phyloP scores from a whole-genome alignment of 768 basidiomycete genomes.

The Megacollybia marginata region DNA sequence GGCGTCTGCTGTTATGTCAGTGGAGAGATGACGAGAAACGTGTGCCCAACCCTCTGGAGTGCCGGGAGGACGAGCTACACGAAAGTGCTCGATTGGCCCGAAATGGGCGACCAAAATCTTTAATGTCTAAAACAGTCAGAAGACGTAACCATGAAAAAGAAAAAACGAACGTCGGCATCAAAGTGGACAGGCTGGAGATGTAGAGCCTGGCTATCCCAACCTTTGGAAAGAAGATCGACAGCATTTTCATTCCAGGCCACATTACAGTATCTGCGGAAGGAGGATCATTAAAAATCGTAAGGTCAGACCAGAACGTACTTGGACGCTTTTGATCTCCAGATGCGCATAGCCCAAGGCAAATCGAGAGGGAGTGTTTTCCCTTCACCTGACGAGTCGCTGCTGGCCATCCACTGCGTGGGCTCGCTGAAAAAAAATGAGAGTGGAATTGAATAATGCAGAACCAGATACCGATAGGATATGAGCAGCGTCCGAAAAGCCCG shows the following conservation, averaged over 20 bases:
- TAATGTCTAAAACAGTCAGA: constrained; percentile 33
- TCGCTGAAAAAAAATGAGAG: neutral
- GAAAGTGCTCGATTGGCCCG: constrained; percentile 57
- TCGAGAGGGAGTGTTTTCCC: constrained; percentile 27
- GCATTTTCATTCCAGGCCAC: constrained; percentile 22
- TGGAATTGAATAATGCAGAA: neutral
- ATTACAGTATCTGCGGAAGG: constrained; percentile 12
- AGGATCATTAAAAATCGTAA: neutral
- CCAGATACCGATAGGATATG: constrained; percentile 62
- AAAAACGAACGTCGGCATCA: constrained; percentile 43
- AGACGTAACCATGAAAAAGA: neutral
- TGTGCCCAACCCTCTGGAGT: neutral
- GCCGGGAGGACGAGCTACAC: neutral
- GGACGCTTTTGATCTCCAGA: constrained; percentile 43
- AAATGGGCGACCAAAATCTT: constrained; percentile 48
- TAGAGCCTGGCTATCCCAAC: constrained; percentile 23
- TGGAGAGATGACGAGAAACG: neutral
- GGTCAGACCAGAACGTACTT: constrained; percentile 32
- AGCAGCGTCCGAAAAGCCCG: constrained; percentile 68
- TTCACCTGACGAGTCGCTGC: too few relatives aligned
- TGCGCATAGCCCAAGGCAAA: constrained; percentile 53
- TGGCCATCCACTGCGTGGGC: too few relatives aligned
- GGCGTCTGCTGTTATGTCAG: neutral
- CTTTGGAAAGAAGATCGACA: constrained; percentile 7
- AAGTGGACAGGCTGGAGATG: constrained; percentile 52